Base-by-base conservation (phyloP, 1,284 basidiomycete genomes). In the Amylostereum areolatum region DNA sequence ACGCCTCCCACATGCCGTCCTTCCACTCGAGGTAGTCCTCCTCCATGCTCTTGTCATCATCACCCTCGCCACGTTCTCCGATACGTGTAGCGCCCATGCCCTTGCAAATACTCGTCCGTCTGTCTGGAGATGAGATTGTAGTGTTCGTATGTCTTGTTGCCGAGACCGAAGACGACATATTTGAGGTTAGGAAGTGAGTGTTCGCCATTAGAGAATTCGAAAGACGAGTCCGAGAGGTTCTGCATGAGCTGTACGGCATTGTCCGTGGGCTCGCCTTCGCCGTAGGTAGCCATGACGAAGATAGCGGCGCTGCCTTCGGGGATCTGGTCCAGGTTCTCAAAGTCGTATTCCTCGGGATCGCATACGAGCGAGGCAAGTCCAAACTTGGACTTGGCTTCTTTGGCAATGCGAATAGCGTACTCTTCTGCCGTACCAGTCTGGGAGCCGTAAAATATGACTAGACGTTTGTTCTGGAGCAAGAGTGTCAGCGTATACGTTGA, bases 11-110 rank as follows among this genome's bases (percentile, higher is more conserved):
- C 93, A 97, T 95, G 60, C 77, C 80, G 65, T 99, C 96, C 70
- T 99, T 99, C 96, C 96, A 99, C 56, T 92, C 93, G n/a, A 99
- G 80, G 66, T 98, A 99, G 70, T 99, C 96, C 72, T 99, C 97
- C 68, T 99, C 96, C 92, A 99, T 96, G 64, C 90, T 94, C 77
- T 97, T 97, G 70, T 99, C 96, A 65, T 99, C 96, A 63, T 99
- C 96, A 58, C 96, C 96, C 70, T 98, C 94, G 18, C 96, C 97
- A 39, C 87, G 80, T 65, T 89, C 86, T 46, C 95, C 95, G 47
- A 99, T 90, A 53, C 93, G 83, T 52, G 78, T 70, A 30, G 84
- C 97, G 32, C 94, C 95, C 72, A 96, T 86, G 59, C 84, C 82
- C 7, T 77, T 77, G 65, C 50, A 99, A 73, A 41, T 82, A 71